Evolutionary conservation across 148 eudicot genomes (phyloP).

Genomic region (Rhododendron molle): DNA sequence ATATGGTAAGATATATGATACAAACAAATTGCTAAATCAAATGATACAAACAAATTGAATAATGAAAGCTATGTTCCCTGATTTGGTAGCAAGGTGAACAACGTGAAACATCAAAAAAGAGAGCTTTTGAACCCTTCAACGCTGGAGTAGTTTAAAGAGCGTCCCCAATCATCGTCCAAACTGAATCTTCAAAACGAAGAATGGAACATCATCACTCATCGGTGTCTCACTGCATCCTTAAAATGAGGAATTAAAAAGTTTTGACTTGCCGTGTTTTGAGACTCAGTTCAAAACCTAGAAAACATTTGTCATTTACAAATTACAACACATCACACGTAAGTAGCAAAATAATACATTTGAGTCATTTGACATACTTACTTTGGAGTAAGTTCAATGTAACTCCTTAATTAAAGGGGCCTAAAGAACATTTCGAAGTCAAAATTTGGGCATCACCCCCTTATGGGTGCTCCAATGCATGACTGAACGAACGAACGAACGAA

Average conservation of each 20-base stretch:
- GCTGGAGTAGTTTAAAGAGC: not conserved
- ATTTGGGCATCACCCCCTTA: no score
- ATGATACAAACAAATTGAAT: not conserved
- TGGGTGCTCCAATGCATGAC: no score
- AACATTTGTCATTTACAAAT: no score
- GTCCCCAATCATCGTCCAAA: not conserved
- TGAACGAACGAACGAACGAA: no score
- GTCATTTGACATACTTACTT: no score
- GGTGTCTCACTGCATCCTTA: not conserved
- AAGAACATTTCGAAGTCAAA: no score
- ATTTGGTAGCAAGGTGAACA: not conserved
- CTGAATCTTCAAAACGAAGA: no score
- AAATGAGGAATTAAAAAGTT: not conserved
- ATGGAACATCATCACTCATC: no score
- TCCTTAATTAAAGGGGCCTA: no score
- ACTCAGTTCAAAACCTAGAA: not conserved
- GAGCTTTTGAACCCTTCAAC: not conserved
- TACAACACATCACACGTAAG: no score
- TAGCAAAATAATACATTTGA: no score
- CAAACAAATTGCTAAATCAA: not conserved
- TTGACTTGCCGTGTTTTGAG: not conserved
- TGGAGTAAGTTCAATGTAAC: no score
- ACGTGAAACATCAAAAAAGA: not conserved
- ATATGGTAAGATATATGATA: not conserved
- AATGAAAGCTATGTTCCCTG: not conserved